Evolutionary conservation across 2,329 filamentous ascomycete species (phyloP), one percentile per base, ranked within the genome.

Genomic region (Neofusicoccum umdonicola): DNA sequence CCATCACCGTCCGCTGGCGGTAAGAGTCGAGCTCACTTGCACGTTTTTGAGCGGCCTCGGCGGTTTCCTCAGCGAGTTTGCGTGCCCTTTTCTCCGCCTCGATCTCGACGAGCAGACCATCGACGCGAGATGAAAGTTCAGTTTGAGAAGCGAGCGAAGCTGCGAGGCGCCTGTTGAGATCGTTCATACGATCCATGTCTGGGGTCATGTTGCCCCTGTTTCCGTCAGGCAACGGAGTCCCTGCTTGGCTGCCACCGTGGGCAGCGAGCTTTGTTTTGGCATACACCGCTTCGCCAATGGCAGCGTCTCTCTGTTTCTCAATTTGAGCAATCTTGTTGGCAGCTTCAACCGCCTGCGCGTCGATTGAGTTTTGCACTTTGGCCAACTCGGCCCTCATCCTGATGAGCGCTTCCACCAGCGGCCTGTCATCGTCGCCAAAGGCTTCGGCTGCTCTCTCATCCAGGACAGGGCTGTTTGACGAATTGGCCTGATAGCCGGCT

Each of bases 281-380:
- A 77, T 98, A 98, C 0, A 95, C 90, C 0, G 95, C 95, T 79
- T 99, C 96, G 71, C 90, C 91, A 62, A 99, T 89, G n/a, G 95
- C 95, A 45, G 90, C 88, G 77, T 99, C 95, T 58, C 96, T 87
- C 80, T 99, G 95, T 74, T 91, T 93, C 75, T 99, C 95, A 1
- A 96, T 90, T 74, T 97, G 93, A 1, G 94, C 93, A 67, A 99
- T 93, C 67, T 94, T 88, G 76, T 90, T 93, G 0, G 93, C 92
- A 8, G 95, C 93, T 64, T 92, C 81, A 7, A 92, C 83, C 12
- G 93, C 91, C 79, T 98, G 95, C 69, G 92, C 88, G 70, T 97
- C 93, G 57, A 99, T 91, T 0, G 93, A 92, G 13, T 83, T 87
- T 75, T 99, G 96, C 48, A 99, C 93, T 67, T 93, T 95, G 27